Evolutionary conservation across 441 rosid species (phyloP), one percentile per base, ranked within the genome.

Genomic region (Iberis amara): DNA sequence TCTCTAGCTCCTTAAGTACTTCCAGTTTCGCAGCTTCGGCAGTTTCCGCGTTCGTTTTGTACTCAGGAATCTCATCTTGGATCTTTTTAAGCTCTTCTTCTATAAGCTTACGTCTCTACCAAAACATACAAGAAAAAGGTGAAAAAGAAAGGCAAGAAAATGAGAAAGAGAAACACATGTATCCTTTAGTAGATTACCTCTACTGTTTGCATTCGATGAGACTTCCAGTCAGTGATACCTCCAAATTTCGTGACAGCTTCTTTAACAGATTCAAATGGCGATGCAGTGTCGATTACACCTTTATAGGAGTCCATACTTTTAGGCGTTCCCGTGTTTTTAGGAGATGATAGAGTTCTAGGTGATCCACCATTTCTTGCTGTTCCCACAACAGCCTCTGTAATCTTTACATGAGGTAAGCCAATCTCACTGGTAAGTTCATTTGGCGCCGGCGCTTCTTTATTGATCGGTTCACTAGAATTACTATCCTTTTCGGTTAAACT

Each of bases 141-240:
- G 4, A 38, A 1, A 6, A 65, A 30, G 11, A 37, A 27, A 26
- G 6, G 6, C 26, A 44, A 57, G 10, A 10, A 15, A 52, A 44
- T 9, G 7, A 14, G 14, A 44, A 52, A 11, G 3, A 56, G 21
- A 18, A 18, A 18, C 21, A 57, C 4, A 59, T 26, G 26, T 39
- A 31, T 26, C n/a, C 39, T 33, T 6, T 45, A 41, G 11, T 42
- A 24, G 6, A 3, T 10, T 11, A 87, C 96, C 98, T 86, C 90
- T 45, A 83, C 79, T 12, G 91, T 70, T 72, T 86, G 80, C 64
- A 82, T 52, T 65, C 70, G 76, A 66, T 88, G 95, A 33, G 96
- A 95, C 72, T 88, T 91, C 98, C 98, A 91, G 66, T 91, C 98
- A 5, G 81, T 88, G 48, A 88, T 91, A 64, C 96, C 98, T 18